Evolutionary conservation across 192 early-diverging fungal genomes (phyloP).

Genomic region (Diversispora eburnea): DNA sequence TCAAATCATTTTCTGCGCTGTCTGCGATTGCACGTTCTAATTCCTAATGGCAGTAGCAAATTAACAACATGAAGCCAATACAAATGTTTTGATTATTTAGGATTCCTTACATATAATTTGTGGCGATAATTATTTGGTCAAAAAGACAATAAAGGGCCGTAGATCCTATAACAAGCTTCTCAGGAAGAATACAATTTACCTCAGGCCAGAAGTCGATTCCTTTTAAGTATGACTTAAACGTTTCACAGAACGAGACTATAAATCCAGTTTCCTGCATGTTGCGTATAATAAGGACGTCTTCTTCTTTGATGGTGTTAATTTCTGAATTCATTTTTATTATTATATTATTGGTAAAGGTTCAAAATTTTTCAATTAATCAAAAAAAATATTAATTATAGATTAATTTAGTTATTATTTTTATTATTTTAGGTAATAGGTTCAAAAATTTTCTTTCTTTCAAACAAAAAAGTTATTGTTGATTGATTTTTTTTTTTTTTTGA

Average conservation of each 20-base stretch:
- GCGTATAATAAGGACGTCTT: not conserved
- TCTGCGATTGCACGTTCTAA: conserved; percentile 7
- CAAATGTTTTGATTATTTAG: not conserved
- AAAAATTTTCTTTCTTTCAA: no score
- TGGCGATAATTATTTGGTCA: not conserved
- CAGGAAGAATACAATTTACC: not conserved
- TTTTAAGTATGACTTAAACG: conserved; percentile 9
- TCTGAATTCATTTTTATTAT: not conserved
- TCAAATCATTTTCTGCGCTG: not conserved
- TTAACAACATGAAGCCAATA: not conserved
- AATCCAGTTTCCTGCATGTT: conserved; percentile 14
- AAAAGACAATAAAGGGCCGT: not conserved
- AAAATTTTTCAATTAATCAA: no score
- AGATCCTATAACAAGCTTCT: not conserved
- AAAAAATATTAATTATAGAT: no score
- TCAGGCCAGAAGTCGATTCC: conserved; percentile 26
- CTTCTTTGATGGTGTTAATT: conserved; percentile 1
- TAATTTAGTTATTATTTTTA: no score
- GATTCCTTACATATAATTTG: not conserved
- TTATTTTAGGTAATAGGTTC: no score
- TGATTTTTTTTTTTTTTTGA: no score
- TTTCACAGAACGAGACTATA: conserved; percentile 25
- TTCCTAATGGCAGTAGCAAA: not conserved
- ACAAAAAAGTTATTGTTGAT: no score
- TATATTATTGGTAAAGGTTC: no score